phyloP scores from a whole-genome alignment of 2,329 filamentous ascomycete species.

The Lanzia echinophila region DNA sequence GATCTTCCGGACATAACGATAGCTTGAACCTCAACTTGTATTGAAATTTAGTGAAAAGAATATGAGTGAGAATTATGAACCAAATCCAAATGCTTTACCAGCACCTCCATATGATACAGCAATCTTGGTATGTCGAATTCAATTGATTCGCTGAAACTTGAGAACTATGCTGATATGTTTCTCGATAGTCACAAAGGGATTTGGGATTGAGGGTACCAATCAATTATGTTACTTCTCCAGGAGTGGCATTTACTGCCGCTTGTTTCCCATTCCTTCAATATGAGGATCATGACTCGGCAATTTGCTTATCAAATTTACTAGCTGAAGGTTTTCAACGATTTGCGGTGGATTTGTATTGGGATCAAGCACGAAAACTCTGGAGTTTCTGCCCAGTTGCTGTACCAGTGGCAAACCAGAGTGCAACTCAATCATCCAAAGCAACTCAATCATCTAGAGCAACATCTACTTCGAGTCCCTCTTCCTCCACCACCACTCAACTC shows the following conservation, averaged over 20 bases:
- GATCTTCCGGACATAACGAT: no score
- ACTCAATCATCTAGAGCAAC: slow-evolving; percentile 7
- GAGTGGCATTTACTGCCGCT: slow-evolving; percentile 48
- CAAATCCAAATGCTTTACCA: slow-evolving; percentile 31
- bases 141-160: not conserved
- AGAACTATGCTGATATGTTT: slow-evolving; percentile 8
- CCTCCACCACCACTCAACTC: slow-evolving; percentile 5
- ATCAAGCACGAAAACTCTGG: slow-evolving; percentile 46
- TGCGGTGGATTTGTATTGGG: slow-evolving; percentile 59
- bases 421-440: not conserved
- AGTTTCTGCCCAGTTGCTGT: slow-evolving; percentile 50
- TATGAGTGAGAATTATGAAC: slow-evolving; percentile 38
- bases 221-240: slow-evolving; percentile 53
- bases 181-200: slow-evolving; percentile 50
- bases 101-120: slow-evolving; percentile 28
- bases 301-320: slow-evolving; percentile 57
- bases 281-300: slow-evolving; percentile 41
- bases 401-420: not conserved
- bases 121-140: slow-evolving; percentile 18
- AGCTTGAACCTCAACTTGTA: no score
- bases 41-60: slow-evolving; percentile 1
- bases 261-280: slow-evolving; percentile 52
- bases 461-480: slow-evolving; percentile 21
- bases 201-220: slow-evolving; percentile 52
- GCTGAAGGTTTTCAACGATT: slow-evolving; percentile 52